Base-by-base conservation (phyloP, 2,329 filamentous ascomycete genomes). In the Stylonectria norvegica region DNA sequence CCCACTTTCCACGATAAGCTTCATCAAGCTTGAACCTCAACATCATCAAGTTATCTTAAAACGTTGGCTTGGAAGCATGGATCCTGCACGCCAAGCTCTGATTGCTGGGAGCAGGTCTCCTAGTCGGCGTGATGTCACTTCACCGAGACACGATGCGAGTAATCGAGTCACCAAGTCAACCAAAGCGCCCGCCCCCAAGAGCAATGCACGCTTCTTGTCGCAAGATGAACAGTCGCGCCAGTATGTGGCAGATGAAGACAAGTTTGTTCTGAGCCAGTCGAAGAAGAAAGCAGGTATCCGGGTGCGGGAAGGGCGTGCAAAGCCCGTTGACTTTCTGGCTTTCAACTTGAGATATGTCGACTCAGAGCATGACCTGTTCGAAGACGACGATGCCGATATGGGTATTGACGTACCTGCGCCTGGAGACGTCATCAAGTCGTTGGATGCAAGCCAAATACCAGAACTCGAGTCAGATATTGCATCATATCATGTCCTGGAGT, bases 271-370 rank as follows among this genome's bases (percentile, higher is more conserved):
- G 58, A 90, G 89, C 66, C 93, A 98, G 68, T 86, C 91, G 33
- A 98, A 97, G 75, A 97, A 94, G 72, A 97, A 96, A 72, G 91
- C 93, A 29, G 87, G 90, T 50, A 94, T 98, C 53, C 85, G 93
- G 28, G 89, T 97, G 32, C 87, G 89, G 54, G 90, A 94, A 64
- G 86, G 86, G 9, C 81, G 94, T 52, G 90, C 91, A 40, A 90
- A 89, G 60, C 86, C 91, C 8, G 91, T 97, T 57, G 93, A 98
- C 68, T 90, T 87, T 74, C 78, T 98, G 32, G 89, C 90, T 1
- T 93, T 97, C 58, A 94, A 87, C 45, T 70, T 98, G 48, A 83
- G 89, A 51, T 87, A 91, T 48, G 83, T 97, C 50, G 93, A 98
- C 61, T 76, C 83, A 20, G 87, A 90, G 34, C 83, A 85, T 55